Percentiles rank a stretch among this genome's conserved stretches.
Evolutionary conservation across 257 asterid genomes (phyloP).

Genomic region (Solanum appendiculatum): DNA sequence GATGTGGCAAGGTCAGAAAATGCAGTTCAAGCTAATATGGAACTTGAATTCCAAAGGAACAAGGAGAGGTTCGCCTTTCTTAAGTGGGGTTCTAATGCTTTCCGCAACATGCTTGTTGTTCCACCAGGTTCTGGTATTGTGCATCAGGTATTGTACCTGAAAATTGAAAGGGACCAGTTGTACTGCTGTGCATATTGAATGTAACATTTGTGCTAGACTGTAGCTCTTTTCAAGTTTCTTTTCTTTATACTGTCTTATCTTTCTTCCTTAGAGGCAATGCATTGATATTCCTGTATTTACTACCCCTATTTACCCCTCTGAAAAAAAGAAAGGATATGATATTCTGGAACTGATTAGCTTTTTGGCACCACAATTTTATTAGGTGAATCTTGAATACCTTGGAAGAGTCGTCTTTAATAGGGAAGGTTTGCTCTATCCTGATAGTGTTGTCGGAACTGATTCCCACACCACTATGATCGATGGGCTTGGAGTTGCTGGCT

Average conservation of each 20-base stretch:
- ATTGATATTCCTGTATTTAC: neutral
- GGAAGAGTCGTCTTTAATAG: constrained; percentile 88
- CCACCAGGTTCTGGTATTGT: constrained; percentile 99
- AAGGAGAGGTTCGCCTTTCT: constrained; percentile 97
- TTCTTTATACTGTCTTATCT: neutral
- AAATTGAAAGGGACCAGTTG: neutral
- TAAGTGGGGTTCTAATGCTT: constrained; percentile 96
- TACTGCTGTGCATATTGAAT: neutral
- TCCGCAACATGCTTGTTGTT: constrained; percentile 92
- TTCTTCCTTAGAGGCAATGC: neutral
- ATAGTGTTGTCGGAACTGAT: constrained; percentile 96
- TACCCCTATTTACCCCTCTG: neutral
- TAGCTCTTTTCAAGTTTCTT: neutral
- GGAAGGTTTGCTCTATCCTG: constrained; percentile 84
- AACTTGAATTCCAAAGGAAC: constrained; percentile 87
- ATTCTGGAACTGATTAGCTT: neutral
- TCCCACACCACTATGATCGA: constrained; percentile 98
- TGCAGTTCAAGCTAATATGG: constrained; percentile 92
- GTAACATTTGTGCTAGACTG: neutral
- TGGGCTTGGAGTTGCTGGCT: constrained; percentile 96
- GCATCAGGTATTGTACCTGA: constrained; percentile 65
- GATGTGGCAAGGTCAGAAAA: constrained; percentile 85
- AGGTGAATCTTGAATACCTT: constrained; percentile 96
- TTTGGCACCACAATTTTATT: neutral
- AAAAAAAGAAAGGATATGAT: neutral